Conservation (phyloP, 208 protist species). For the Trichomonas gallinae region DNA sequence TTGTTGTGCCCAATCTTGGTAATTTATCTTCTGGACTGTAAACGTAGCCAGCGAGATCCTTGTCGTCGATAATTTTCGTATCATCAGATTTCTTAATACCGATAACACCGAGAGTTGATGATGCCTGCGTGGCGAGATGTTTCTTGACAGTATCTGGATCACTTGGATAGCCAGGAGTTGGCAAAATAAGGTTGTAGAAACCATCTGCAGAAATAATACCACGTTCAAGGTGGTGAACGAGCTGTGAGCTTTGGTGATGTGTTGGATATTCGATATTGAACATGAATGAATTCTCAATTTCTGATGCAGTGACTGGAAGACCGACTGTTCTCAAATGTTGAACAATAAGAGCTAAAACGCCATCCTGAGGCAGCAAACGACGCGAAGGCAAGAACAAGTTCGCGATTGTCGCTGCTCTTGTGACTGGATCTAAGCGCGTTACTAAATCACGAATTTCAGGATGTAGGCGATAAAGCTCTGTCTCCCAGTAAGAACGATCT, state of each 20-base stretch:
- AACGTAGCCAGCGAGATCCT: background rate
- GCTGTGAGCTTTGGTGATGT: background rate
- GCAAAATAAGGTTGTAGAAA: background rate
- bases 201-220: background rate
- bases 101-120: background rate
- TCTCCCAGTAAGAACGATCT: slow-evolving; percentile 8
- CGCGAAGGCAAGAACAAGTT: background rate
- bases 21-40: background rate
- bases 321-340: background rate
- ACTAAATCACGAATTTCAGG: slow-evolving; percentile 1
- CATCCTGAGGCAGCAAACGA: background rate
- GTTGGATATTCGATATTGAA: background rate
- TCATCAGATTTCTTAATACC: background rate
- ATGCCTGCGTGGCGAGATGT: background rate
- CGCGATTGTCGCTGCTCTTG: background rate
- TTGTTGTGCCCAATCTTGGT: background rate
- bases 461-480: background rate
- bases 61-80: background rate
- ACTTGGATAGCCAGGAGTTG: background rate
- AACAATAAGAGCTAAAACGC: background rate
- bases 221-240: slow-evolving; percentile 2
- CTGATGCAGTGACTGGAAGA: background rate
- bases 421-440: background rate
- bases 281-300: background rate
- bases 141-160: background rate